These are phyloP conservation scores for Podaxis carcinomalis DNA, from an alignment of 768 basidiomycete genomes.

Conservation along the genomic window DNA sequence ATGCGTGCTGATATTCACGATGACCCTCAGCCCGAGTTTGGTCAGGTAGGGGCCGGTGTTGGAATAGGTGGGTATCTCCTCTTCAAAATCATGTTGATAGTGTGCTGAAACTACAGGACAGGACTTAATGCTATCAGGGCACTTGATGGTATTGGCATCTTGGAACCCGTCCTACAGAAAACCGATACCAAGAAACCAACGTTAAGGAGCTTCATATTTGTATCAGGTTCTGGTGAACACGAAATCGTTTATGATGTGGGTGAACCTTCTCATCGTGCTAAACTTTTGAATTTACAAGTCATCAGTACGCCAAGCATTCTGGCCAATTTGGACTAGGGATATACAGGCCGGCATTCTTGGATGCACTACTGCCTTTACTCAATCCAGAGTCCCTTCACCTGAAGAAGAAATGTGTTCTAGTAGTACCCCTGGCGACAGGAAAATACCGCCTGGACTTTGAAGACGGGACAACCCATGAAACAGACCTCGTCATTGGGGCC, in stretches of 20 bases:
- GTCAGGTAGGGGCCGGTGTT: conserved; percentile 54
- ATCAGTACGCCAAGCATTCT: conserved; percentile 27
- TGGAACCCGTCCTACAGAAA: conserved; percentile 36
- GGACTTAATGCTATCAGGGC: conserved; percentile 49
- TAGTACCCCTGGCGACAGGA: conserved; percentile 24
- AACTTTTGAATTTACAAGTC: neutral
- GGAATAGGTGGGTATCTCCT: conserved; percentile 35
- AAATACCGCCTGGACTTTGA: conserved; percentile 37
- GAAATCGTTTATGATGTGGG: conserved; percentile 43
- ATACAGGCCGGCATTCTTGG: conserved; percentile 45
- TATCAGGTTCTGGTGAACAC: conserved; percentile 38
- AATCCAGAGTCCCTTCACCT: conserved; percentile 41
- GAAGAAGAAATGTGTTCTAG: conserved; percentile 42
- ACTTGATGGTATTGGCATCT: conserved; percentile 37
- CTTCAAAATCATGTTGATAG: neutral
- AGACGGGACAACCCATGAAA: conserved; percentile 42
- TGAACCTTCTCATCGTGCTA: neutral
- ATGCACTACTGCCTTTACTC: conserved; percentile 39
- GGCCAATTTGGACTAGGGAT: conserved; percentile 39
- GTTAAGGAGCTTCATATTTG: conserved; percentile 31
- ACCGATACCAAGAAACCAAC: conserved; percentile 29
- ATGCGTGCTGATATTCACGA: neutral
- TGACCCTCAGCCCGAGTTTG: conserved; percentile 35
- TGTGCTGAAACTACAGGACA: conserved; percentile 14
- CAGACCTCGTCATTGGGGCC: conserved; percentile 47